phyloP scores from a whole-genome alignment of 2,329 filamentous ascomycete genomes.

The Neofusicoccum umdonicola region DNA sequence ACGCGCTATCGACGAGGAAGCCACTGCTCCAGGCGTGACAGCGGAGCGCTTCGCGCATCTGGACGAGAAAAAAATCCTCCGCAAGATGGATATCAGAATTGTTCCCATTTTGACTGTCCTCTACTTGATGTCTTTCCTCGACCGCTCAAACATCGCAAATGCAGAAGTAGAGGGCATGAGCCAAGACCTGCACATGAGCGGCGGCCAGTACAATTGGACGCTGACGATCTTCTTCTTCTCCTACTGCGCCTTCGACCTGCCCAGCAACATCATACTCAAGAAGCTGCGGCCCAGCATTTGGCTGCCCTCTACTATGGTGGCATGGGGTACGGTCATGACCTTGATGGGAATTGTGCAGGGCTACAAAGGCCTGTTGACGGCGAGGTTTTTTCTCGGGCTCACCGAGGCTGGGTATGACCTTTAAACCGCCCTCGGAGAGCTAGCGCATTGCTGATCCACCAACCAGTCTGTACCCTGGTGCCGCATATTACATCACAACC shows the following conservation, averaged over 20 bases:
- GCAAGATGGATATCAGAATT: constrained; percentile 22
- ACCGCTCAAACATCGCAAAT: constrained; percentile 40
- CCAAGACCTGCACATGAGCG: constrained; percentile 30
- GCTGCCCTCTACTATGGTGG: constrained; percentile 41
- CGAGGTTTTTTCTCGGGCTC: constrained; percentile 40
- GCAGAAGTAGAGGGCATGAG: constrained; percentile 34
- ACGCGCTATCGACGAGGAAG: not conserved
- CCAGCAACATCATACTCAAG: constrained; percentile 59
- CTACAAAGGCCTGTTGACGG: constrained; percentile 47
- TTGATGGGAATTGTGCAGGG: constrained; percentile 48
- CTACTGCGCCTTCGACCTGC: constrained; percentile 39
- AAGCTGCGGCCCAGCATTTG: constrained; percentile 48
- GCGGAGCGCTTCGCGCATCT: constrained; percentile 22
- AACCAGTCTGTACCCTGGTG: constrained; percentile 27
- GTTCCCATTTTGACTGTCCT: constrained; percentile 25
- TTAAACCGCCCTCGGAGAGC: not conserved
- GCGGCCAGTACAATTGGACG: constrained; percentile 61
- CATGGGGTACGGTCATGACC: constrained; percentile 43
- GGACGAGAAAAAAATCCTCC: constrained; percentile 26
- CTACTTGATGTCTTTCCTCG: constrained; percentile 32
- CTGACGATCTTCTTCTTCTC: constrained; percentile 61
- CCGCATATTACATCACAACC: constrained; percentile 54
- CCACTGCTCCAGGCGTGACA: not conserved
- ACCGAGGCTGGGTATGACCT: constrained; percentile 26
- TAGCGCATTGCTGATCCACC: not conserved